phyloP scores from a whole-genome alignment of 1,139 yeast species.

The Keqinozyma sinolaborantium region DNA sequence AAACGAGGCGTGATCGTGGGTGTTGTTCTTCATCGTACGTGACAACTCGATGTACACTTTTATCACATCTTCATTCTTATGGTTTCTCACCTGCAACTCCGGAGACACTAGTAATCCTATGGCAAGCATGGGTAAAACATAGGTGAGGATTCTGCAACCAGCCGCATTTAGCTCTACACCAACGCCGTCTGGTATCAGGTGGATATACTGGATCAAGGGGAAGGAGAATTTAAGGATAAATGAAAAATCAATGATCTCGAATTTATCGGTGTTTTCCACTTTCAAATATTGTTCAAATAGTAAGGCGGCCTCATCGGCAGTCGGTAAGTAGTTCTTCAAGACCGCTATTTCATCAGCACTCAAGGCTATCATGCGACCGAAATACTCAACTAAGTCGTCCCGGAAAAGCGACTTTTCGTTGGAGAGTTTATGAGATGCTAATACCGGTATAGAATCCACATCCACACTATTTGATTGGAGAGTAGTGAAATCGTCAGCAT shows the following conservation, averaged over 20 bases:
- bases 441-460: neutral
- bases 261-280: neutral
- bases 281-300: neutral
- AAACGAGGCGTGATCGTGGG: conserved; percentile 17
- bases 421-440: neutral
- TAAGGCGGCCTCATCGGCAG: neutral
- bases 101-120: conserved; percentile 21
- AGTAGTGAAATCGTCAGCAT: neutral
- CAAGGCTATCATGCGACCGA: neutral
- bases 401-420: neutral
- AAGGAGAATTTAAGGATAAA: no score
- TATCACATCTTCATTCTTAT: conserved; percentile 12
- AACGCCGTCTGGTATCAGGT: conserved; percentile 4
- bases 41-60: conserved; percentile 23
- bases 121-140: conserved; percentile 18
- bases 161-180: conserved; percentile 5
- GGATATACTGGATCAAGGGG: conserved; percentile 1
- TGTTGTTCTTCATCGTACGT: conserved; percentile 17
- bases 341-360: neutral
- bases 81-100: conserved; percentile 5
- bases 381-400: neutral
- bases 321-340: neutral
- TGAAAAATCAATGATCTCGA: neutral
- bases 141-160: conserved; percentile 13
- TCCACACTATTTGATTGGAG: neutral